These are phyloP conservation scores for Calamus simplicifolius DNA, from an alignment of 176 grass and related monocot species.

Conservation along the genomic window DNA sequence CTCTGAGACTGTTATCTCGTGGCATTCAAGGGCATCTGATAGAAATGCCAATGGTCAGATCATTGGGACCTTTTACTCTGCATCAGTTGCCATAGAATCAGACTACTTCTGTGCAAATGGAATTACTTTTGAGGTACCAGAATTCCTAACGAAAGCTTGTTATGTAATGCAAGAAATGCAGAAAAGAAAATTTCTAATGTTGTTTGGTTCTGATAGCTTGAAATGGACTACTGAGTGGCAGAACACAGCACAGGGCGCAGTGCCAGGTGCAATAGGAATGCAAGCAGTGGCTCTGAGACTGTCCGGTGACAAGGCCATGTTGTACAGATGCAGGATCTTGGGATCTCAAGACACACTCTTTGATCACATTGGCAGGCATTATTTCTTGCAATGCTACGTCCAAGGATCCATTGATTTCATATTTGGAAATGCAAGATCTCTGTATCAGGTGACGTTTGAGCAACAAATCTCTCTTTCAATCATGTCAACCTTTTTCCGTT, in stretches of 20 bases:
- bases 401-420: slow-evolving; percentile 99
- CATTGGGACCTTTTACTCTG: slow-evolving; percentile 77
- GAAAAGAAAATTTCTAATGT: too few relatives aligned
- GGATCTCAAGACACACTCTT: slow-evolving; percentile 94
- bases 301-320: slow-evolving; percentile 82
- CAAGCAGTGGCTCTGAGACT: slow-evolving; percentile 92
- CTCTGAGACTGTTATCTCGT: slow-evolving; percentile 59
- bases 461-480: too few relatives aligned
- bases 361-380: slow-evolving; percentile 83
- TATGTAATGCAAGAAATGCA: too few relatives aligned
- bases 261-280: slow-evolving; percentile 58
- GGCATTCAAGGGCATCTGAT: slow-evolving; percentile 61
- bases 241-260: slow-evolving; percentile 67
- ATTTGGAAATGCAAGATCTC: slow-evolving; percentile 73
- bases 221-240: slow-evolving; percentile 13
- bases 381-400: slow-evolving; percentile 66
- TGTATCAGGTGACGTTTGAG: slow-evolving; percentile 54
- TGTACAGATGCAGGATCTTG: slow-evolving; percentile 70
- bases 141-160: too few relatives aligned
- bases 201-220: too few relatives aligned
- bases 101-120: slow-evolving; percentile 83
- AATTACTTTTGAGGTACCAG: slow-evolving; percentile 75
- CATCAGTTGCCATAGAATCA: slow-evolving; percentile 76
- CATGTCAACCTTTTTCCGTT: too few relatives aligned
- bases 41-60: slow-evolving; percentile 24